These are phyloP conservation scores for Fragaria vesca DNA, from an alignment of 306 rosid genomes.

Conservation along the genomic window DNA sequence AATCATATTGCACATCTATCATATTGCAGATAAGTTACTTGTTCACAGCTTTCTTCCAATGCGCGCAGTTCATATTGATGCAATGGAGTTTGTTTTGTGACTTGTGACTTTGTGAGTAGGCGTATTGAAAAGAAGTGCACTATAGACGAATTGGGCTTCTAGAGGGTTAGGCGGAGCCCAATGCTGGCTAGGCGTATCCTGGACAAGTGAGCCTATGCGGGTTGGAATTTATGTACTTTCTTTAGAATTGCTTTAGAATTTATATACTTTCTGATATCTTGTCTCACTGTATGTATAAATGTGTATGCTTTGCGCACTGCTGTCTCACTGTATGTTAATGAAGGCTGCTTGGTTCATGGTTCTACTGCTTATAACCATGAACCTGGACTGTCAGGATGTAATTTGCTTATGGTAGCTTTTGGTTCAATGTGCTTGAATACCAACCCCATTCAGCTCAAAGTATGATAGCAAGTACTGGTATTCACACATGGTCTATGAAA, in stretches of 20 bases:
- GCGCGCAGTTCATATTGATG: not conserved
- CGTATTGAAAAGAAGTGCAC: no score
- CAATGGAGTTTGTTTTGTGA: not conserved
- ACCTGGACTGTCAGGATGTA: not conserved
- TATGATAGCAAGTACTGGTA: not conserved
- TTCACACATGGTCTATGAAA: not conserved
- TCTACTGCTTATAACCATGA: not conserved
- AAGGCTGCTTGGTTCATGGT: not conserved
- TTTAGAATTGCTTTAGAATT: not conserved
- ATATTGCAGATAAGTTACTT: not conserved
- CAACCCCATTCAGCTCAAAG: not conserved
- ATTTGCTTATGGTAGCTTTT: not conserved
- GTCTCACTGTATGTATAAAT: not conserved
- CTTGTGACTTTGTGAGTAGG: no score
- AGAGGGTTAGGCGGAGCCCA: no score
- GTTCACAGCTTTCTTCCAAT: not conserved
- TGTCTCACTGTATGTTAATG: not conserved
- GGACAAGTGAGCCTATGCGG: no score
- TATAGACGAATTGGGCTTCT: no score
- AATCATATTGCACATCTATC: not conserved
- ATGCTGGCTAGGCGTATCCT: no score
- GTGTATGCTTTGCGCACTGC: constrained; percentile 5
- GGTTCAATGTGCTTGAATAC: not conserved
- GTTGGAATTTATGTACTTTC: no score
- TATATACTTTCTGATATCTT: not conserved